A percentile compares a stretch with the other conserved stretches of the same genome.
Evolutionary conservation across 2,329 filamentous ascomycete genomes (phyloP).

Genomic region (Phialophora verrucosa): DNA sequence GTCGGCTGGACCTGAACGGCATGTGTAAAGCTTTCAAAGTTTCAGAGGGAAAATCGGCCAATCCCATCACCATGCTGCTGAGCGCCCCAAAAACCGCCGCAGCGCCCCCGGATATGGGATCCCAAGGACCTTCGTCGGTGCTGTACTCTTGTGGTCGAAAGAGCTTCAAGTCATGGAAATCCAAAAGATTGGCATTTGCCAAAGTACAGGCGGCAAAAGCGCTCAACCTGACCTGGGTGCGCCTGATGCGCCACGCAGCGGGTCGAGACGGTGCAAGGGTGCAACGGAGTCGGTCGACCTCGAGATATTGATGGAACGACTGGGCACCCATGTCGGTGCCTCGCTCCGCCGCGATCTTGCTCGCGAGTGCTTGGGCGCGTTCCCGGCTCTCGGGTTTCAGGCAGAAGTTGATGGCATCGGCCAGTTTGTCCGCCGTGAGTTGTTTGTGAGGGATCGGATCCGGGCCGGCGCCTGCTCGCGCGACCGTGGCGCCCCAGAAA

Average conservation of each 20-base stretch:
- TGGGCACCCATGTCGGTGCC: conserved; percentile 67
- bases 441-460: conserved; percentile 71
- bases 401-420: conserved; percentile 66
- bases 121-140: conserved; percentile 60
- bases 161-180: conserved; percentile 61
- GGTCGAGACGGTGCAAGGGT: conserved; percentile 68
- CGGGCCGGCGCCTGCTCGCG: conserved; percentile 73
- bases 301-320: conserved; percentile 72
- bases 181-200: conserved; percentile 64
- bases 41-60: conserved; percentile 71
- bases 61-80: conserved; percentile 76
- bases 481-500: conserved; percentile 80
- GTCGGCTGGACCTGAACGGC: conserved; percentile 18
- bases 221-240: conserved; percentile 55
- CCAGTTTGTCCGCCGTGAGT: conserved; percentile 69
- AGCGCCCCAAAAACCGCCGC: conserved; percentile 44
- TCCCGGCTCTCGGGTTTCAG: conserved; percentile 63
- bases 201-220: conserved; percentile 60
- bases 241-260: conserved; percentile 59
- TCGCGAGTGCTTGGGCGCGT: conserved; percentile 48
- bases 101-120: conserved; percentile 56
- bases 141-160: conserved; percentile 58
- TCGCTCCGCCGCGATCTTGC: conserved; percentile 65
- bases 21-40: conserved; percentile 51
- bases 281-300: conserved; percentile 70